Percentiles rank a stretch among this genome's conserved stretches.
These are phyloP conservation scores for Sparassis latifolia DNA, from an alignment of 1,284 basidiomycete species.

Conservation along the genomic window DNA sequence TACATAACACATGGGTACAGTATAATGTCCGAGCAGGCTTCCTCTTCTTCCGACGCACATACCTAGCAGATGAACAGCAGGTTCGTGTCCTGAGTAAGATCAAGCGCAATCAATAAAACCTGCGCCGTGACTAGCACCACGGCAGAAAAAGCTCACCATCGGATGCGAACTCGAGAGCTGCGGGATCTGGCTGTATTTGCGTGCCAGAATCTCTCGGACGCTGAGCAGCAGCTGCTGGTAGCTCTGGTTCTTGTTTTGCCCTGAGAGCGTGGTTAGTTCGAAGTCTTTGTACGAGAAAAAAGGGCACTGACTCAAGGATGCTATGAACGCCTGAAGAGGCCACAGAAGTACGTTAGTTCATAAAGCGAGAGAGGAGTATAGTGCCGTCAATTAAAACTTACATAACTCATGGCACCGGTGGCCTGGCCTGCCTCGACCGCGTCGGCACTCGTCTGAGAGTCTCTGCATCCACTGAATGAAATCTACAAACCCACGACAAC, in stretches of 20 bases:
- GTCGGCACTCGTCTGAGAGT: constrained; percentile 89
- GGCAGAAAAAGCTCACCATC: constrained; percentile 42
- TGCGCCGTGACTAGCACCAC: not conserved
- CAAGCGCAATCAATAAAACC: not conserved
- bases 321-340: constrained; percentile 62
- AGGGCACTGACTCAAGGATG: constrained; percentile 44
- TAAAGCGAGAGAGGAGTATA: not conserved
- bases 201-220: constrained; percentile 56
- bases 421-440: constrained; percentile 75
- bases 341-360: not conserved
- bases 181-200: constrained; percentile 83
- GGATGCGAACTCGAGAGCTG: constrained; percentile 74
- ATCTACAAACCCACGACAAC: constrained; percentile 33
- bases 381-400: constrained; percentile 26
- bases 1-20: too few species aligned
- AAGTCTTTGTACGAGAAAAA: not conserved
- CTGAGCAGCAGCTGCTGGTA: constrained; percentile 76
- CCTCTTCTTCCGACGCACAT: too few species aligned
- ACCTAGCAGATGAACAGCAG: constrained; percentile 47
- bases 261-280: constrained; percentile 25
- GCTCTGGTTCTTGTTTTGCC: constrained; percentile 63
- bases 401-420: constrained; percentile 84
- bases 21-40: too few species aligned
- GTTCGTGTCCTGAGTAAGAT: constrained; percentile 38
- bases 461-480: constrained; percentile 88